Evolutionary conservation across 768 basidiomycete genomes (phyloP), one percentile per base, ranked within the genome.

Genomic region (Saitozyma sp.): DNA sequence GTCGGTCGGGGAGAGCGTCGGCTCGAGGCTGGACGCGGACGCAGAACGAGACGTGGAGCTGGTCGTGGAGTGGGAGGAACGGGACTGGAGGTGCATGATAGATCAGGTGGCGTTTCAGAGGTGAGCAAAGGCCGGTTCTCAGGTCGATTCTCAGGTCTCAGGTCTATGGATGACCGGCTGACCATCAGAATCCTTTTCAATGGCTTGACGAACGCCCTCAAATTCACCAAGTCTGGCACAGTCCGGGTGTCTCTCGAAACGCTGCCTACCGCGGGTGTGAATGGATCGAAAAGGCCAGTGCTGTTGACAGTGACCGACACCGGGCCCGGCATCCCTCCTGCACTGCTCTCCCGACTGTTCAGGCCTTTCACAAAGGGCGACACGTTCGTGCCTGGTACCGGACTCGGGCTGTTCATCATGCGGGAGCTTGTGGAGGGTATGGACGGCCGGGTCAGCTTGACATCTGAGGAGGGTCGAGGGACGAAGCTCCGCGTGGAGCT

Each of bases 151-250:
- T n/a, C n/a, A n/a, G n/a, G n/a, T 11, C 45, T 46, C 6, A 17
- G n/a, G 13, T 46, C 13, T 17, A 2, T 46, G 13, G 45, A 46
- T 46, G 45, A 46, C n/a, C 19, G 20, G 51, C 29, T 56, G 48
- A 50, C 17, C 51, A 9, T 41, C 51, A 75, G 73, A 49, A 67
- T 72, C 10, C 54, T 74, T 8, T 54, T 66, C 50, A 78, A 78
- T 50, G 66, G 71, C 38, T 42, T 78, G n/a, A 86, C 90, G 55
- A 91, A 96, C 68, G 96, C 96, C 16, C 85, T 97, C 64, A 91
- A 92, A 55, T 83, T 98, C 42, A 86, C 88, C 11, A 91, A 92
- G 0, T 76, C 84, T 29, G 85, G 90, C 71, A 81, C 83, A 49
- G 91, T 95, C 42, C 88, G 88, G 65, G 89, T 97, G 68, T 78